phyloP scores from a whole-genome alignment of 306 rosid genomes.

The Geum urbanum region DNA sequence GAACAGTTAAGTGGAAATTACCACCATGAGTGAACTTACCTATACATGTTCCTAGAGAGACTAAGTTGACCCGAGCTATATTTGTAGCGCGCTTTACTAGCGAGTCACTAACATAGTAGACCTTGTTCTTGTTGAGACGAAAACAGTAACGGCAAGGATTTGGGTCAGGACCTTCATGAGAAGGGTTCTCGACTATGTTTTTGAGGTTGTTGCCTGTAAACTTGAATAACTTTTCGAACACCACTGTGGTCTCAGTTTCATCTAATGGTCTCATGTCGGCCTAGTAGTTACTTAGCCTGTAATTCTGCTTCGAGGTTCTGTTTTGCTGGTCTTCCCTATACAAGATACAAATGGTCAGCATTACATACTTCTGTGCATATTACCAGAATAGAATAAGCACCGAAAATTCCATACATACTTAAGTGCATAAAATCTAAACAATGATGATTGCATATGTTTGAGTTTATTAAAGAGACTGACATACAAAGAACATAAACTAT shows the following conservation, averaged over 20 bases:
- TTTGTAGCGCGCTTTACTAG: slow-evolving; percentile 87
- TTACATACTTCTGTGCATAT: too few species aligned
- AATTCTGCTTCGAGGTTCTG: too few species aligned
- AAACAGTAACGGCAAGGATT: slow-evolving; percentile 79
- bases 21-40: slow-evolving; percentile 89
- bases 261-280: slow-evolving; percentile 73
- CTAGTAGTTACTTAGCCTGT: too few species aligned
- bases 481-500: too few species aligned
- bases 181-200: slow-evolving; percentile 78
- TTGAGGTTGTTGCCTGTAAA: slow-evolving; percentile 84
- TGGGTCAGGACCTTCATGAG: slow-evolving; percentile 78
- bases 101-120: slow-evolving; percentile 70
- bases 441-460: too few species aligned
- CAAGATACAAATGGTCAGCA: too few species aligned
- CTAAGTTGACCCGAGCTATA: slow-evolving; percentile 52
- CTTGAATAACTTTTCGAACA: slow-evolving; percentile 82
- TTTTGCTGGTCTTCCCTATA: too few species aligned
- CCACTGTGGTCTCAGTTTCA: slow-evolving; percentile 66
- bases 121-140: slow-evolving; percentile 78
- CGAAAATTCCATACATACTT: too few species aligned
- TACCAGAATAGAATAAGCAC: too few species aligned
- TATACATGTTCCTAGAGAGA: slow-evolving; percentile 79
- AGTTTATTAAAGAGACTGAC: too few species aligned
- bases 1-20: slow-evolving; percentile 72
- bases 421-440: too few species aligned